Conservation (phyloP, 805 yeast genomes). For the Isabelozyma heimii region DNA sequence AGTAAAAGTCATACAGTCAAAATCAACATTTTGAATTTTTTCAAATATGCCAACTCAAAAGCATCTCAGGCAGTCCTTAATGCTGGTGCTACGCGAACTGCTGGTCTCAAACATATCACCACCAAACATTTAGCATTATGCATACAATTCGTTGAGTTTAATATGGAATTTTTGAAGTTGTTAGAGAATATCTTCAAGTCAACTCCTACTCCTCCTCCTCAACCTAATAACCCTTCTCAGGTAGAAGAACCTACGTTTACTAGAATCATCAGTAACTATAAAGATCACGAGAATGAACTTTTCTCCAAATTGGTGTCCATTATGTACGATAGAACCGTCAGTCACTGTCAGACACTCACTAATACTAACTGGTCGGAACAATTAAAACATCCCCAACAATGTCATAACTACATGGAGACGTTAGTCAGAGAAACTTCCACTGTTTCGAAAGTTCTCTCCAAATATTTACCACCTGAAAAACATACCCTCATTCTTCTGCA, state of each 20-base stretch:
- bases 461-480: slow-evolving; percentile 53
- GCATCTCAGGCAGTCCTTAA: slow-evolving; percentile 61
- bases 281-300: slow-evolving; percentile 63
- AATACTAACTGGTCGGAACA: slow-evolving; percentile 52
- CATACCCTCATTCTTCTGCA: slow-evolving; percentile 44
- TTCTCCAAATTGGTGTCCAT: slow-evolving; percentile 63
- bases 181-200: slow-evolving; percentile 17
- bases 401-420: slow-evolving; percentile 63
- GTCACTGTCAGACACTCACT: slow-evolving; percentile 48
- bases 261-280: slow-evolving; percentile 37
- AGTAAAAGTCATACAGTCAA: slow-evolving; percentile 38
- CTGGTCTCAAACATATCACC: slow-evolving; percentile 71
- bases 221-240: slow-evolving; percentile 2
- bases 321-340: slow-evolving; percentile 61
- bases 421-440: slow-evolving; percentile 67
- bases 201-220: background rate
- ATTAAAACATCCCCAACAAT: slow-evolving; percentile 40
- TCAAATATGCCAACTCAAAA: slow-evolving; percentile 50
- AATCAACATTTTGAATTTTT: slow-evolving; percentile 40
- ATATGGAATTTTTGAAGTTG: slow-evolving; percentile 34
- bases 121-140: slow-evolving; percentile 69
- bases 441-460: slow-evolving; percentile 56
- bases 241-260: slow-evolving; percentile 27
- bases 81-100: slow-evolving; percentile 74
- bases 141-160: slow-evolving; percentile 57